These are phyloP conservation scores for Diplotaxis tenuifolia DNA, from an alignment of 345 rosid species.

Conservation along the genomic window DNA sequence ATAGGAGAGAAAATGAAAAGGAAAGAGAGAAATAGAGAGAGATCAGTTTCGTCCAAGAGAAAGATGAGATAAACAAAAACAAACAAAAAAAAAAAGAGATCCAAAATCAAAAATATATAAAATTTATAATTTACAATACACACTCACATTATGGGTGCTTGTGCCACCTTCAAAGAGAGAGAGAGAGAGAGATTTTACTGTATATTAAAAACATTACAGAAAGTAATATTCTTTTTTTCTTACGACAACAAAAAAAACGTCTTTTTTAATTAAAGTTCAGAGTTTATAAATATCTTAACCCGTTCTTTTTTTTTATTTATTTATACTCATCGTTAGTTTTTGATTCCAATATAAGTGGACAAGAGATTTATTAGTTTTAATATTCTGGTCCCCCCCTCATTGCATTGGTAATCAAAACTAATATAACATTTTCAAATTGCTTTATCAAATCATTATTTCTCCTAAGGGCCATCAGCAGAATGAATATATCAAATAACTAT, in stretches of 20 bases:
- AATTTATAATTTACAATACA: slow-evolving; percentile 12
- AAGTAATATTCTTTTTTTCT: slow-evolving; percentile 23
- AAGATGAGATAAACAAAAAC: slow-evolving; percentile 19
- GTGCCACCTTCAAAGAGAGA: slow-evolving; percentile 36
- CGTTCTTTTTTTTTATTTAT: not conserved
- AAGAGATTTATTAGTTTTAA: slow-evolving; percentile 3
- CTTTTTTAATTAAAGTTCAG: slow-evolving; percentile 20
- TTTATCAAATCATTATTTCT: slow-evolving; percentile 2
- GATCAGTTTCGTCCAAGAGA: slow-evolving; percentile 33
- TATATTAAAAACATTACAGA: not conserved
- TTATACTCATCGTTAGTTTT: slow-evolving; percentile 8
- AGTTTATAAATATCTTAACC: slow-evolving; percentile 13
- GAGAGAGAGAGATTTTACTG: not conserved
- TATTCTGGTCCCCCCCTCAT: not conserved
- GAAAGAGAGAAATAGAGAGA: slow-evolving; percentile 10
- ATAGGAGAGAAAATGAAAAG: no score
- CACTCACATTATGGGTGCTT: slow-evolving; percentile 36
- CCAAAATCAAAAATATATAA: slow-evolving; percentile 29
- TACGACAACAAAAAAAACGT: slow-evolving; percentile 2
- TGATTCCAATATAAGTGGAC: slow-evolving; percentile 40
- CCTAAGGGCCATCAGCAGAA: not conserved
- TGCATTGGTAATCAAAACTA: slow-evolving; percentile 9
- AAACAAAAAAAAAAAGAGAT: slow-evolving; percentile 11
- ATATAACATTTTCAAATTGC: not conserved
- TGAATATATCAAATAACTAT: not conserved